Base-by-base conservation (phyloP, 2,329 filamentous ascomycete genomes). In the Phyllosticta citriasiana region DNA sequence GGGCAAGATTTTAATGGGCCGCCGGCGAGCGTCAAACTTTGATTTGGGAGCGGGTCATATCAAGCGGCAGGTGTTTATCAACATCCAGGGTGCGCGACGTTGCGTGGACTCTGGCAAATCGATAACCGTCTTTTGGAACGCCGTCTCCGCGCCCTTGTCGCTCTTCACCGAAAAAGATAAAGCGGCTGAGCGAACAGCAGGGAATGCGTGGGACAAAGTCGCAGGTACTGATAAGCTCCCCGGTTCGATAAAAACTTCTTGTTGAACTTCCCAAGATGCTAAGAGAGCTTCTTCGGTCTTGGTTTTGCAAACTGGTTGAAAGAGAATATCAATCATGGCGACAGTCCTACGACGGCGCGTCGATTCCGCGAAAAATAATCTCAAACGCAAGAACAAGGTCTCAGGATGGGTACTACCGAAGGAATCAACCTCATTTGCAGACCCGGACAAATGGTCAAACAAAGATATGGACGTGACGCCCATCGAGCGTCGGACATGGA, bases 401-500 rank as follows among this genome's bases (percentile, higher is more conserved):
- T 71, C 69, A 12, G 75, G 74, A 67, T 78, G 75, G 75, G 65
- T 77, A 16, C 65, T 78, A 5, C 74, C 74, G 25, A 73, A 73
- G 56, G 66, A 76, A 64, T 68, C 67, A 16, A 67, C 71, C 6
- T 72, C 74, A 1, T 77, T 78, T 62, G 74, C 72, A n/a, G 74
- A 77, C 60, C 69, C 72, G 24, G 71, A 67, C 40, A 47, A n/a
- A 47, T 47, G 40, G 40, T 47, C 40, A 16, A 47, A 47, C 16
- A 47, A 47, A 47, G 78, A 80, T 64, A 71, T 69, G 60, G 77
- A 79, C 65, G 74, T 77, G 0, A 78, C 77, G 12, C 78, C 78
- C 16, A 55, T 75, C 10, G 76, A 80, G 47, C 71, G 74, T 30
- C 70, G 76, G 16, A 79, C 75, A 0, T 80, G 78, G 78, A 73